phyloP scores from a whole-genome alignment of 257 asterid genomes.

The Solanum sejunctum region DNA sequence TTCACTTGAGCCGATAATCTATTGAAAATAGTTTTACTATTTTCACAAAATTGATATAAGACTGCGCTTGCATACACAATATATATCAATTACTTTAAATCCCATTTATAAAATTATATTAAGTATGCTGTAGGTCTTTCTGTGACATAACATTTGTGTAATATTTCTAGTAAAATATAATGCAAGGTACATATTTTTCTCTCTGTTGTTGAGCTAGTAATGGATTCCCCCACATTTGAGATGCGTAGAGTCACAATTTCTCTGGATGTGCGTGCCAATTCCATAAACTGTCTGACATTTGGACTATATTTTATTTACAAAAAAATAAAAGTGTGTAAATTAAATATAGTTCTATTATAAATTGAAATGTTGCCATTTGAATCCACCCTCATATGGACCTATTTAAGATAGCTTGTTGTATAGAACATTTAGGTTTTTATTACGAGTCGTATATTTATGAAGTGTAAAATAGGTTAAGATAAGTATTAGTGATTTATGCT shows the following conservation, averaged over 20 bases:
- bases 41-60: too few species aligned
- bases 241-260: neutral
- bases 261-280: neutral
- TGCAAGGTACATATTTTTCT: neutral
- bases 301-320: neutral
- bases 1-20: too few species aligned
- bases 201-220: neutral
- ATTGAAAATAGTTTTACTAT: too few species aligned
- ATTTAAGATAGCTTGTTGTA: rapidly evolving
- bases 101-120: too few species aligned
- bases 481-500: too few species aligned
- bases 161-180: neutral
- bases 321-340: too few species aligned
- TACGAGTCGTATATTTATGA: neutral
- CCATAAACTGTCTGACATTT: neutral
- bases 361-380: neutral
- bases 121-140: too few species aligned
- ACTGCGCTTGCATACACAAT: too few species aligned
- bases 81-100: too few species aligned
- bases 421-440: too few species aligned
- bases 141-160: too few species aligned
- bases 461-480: too few species aligned
- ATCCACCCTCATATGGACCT: neutral
- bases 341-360: neutral
- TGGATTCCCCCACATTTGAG: neutral